A percentile compares a stretch with the other conserved stretches of the same genome.
phyloP scores from a whole-genome alignment of 2,329 filamentous ascomycete genomes.

The Colletotrichum salicis region DNA sequence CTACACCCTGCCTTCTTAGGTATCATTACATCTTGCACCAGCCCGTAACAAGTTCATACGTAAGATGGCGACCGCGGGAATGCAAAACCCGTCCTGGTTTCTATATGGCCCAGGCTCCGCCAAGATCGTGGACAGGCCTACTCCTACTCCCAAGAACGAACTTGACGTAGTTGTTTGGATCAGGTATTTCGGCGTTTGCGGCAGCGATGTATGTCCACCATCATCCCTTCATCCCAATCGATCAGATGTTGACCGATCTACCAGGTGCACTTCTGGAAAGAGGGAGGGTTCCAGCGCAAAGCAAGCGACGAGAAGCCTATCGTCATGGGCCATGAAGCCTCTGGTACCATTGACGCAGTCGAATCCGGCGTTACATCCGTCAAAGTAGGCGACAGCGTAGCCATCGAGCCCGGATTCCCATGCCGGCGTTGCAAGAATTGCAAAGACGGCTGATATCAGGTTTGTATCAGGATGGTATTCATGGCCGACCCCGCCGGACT shows the following conservation, averaged over 20 bases:
- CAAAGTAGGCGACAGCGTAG: conserved; percentile 77
- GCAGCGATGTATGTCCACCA: conserved; percentile 38
- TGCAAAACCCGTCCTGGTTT: conserved; percentile 38
- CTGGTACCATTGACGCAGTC: conserved; percentile 74
- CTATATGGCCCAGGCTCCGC: conserved; percentile 39
- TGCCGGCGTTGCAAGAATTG: conserved; percentile 79
- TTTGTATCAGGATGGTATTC: conserved; percentile 84
- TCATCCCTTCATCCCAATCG: background rate
- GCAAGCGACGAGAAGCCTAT: conserved; percentile 45
- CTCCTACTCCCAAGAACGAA: conserved; percentile 40
- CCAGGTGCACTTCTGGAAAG: conserved; percentile 33
- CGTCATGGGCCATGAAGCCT: conserved; percentile 59
- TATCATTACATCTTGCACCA: too few species aligned
- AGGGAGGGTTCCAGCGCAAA: conserved; percentile 31
- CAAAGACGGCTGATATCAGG: conserved; percentile 81
- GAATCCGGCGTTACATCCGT: conserved; percentile 69
- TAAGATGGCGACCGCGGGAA: background rate
- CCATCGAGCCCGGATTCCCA: conserved; percentile 82
- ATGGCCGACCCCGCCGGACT: conserved; percentile 85
- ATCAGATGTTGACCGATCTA: background rate
- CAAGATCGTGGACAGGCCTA: conserved; percentile 37
- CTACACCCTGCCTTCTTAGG: too few species aligned
- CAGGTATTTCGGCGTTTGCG: conserved; percentile 42
- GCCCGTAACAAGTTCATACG: background rate
- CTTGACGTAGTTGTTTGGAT: conserved; percentile 40